phyloP scores from a whole-genome alignment of 2,329 filamentous ascomycete genomes.

The Aureobasidium namibiae region DNA sequence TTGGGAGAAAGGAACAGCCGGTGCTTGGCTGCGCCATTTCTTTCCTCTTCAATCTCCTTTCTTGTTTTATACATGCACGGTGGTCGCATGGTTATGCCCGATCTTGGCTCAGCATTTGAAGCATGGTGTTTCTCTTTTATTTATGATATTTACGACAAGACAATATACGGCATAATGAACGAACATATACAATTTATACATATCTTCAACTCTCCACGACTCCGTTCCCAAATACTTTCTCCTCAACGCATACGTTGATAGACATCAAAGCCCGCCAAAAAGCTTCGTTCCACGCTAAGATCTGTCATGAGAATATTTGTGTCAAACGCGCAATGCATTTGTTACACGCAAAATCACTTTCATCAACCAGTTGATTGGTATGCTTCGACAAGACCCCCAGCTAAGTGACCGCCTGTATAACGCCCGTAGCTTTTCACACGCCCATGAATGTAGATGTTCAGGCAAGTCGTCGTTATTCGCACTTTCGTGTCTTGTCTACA shows the following conservation, averaged over 20 bases:
- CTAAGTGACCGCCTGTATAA: not conserved
- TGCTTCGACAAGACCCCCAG: too few species aligned
- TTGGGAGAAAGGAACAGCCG: not conserved
- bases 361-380: too few species aligned
- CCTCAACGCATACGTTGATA: not conserved
- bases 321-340: not conserved
- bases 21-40: not conserved
- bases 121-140: not conserved
- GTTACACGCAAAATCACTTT: not conserved
- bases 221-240: not conserved
- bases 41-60: not conserved
- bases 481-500: not conserved
- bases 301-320: not conserved
- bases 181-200: not conserved
- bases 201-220: not conserved
- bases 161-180: constrained; percentile 3
- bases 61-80: not conserved
- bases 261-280: not conserved
- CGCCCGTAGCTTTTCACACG: not conserved
- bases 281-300: not conserved
- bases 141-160: not conserved
- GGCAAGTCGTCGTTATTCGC: not conserved
- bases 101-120: not conserved
- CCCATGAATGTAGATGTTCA: not conserved
- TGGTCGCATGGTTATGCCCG: not conserved